These are phyloP conservation scores for Plasmodium knowlesi DNA, from an alignment of 169 alveolate genomes.

Conservation along the genomic window DNA sequence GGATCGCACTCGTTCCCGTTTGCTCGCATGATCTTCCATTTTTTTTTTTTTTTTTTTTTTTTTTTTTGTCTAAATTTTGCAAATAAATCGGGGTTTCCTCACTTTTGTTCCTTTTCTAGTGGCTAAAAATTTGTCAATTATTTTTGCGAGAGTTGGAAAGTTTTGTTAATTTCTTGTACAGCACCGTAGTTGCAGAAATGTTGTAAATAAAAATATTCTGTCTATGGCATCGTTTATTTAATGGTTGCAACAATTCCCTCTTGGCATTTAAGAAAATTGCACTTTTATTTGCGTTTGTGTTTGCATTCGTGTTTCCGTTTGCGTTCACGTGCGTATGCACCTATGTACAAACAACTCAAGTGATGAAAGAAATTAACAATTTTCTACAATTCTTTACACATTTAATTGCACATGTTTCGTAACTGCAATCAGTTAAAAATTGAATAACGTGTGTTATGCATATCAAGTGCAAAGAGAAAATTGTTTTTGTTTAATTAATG, in stretches of 20 bases:
- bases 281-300: not conserved
- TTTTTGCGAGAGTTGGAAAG: not conserved
- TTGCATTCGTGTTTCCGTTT: not conserved
- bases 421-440: not conserved
- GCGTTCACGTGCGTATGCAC: not conserved
- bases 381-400: not conserved
- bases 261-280: constrained; percentile 4
- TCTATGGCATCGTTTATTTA: not conserved
- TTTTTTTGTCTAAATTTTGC: not conserved
- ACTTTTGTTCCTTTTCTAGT: not conserved
- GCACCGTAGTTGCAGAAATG: constrained; percentile 58
- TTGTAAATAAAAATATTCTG: not conserved
- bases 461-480: constrained; percentile 25
- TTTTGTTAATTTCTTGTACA: not conserved
- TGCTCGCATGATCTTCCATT: not conserved
- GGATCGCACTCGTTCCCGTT: not conserved
- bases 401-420: not conserved
- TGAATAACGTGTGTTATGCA: constrained; percentile 24
- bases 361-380: not conserved
- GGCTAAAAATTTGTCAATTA: not conserved
- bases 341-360: not conserved
- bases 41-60: not conserved
- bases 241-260: not conserved
- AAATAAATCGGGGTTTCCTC: not conserved
- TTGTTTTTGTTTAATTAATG: not conserved